These are phyloP conservation scores for Colletotrichum nymphaeae DNA, from an alignment of 2,329 filamentous ascomycete genomes.

Conservation along the genomic window DNA sequence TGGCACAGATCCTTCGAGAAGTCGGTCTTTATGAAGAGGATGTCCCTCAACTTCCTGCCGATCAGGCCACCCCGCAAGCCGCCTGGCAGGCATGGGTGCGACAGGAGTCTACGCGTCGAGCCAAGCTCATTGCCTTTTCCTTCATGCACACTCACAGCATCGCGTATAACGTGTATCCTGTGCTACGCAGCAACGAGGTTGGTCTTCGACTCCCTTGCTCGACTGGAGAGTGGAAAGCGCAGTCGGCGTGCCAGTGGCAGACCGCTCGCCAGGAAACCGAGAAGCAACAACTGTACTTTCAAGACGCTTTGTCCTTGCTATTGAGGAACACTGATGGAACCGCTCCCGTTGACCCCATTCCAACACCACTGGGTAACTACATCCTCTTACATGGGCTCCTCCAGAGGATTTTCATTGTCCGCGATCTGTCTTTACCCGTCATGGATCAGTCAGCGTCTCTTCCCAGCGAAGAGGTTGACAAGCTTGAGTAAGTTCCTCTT, in stretches of 20 bases:
- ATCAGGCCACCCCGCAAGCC: conserved; percentile 25
- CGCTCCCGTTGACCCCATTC: conserved; percentile 46
- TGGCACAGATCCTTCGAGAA: conserved; percentile 48
- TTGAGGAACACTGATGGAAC: conserved; percentile 43
- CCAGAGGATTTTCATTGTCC: conserved; percentile 51
- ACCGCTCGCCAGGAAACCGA: conserved; percentile 40
- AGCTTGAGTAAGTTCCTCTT: conserved; percentile 44
- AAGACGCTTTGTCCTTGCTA: conserved; percentile 48
- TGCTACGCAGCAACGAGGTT: conserved; percentile 49
- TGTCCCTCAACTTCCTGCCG: not conserved
- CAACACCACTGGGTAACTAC: conserved; percentile 51
- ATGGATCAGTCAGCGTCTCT: conserved; percentile 45
- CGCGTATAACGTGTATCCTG: conserved; percentile 51
- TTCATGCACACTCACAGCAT: conserved; percentile 52
- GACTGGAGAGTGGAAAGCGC: conserved; percentile 51
- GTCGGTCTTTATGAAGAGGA: conserved; percentile 46
- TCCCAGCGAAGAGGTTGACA: conserved; percentile 49
- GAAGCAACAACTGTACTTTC: conserved; percentile 49
- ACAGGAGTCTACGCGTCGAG: conserved; percentile 46
- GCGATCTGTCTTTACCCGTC: conserved; percentile 49
- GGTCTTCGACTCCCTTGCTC: conserved; percentile 48
- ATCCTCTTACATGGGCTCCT: conserved; percentile 50
- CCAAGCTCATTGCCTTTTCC: conserved; percentile 51
- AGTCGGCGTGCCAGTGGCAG: conserved; percentile 44
- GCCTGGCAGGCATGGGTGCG: conserved; percentile 46